Evolutionary conservation across 176 grass and related monocot genomes (phyloP).

Genomic region (Musa itinerans): DNA sequence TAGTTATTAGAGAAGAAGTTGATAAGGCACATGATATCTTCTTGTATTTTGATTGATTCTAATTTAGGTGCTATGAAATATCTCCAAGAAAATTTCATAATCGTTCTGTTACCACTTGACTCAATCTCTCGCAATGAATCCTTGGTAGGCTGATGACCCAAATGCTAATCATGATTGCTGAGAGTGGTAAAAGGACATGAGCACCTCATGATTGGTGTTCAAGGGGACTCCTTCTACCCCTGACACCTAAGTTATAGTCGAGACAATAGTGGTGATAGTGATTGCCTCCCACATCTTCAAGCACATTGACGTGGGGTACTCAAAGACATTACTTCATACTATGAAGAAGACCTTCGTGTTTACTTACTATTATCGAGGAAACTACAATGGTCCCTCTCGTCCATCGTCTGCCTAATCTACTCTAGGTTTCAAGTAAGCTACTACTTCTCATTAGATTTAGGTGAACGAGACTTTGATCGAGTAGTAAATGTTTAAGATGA

Average conservation of each 20-base stretch:
- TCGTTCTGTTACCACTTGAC: not conserved
- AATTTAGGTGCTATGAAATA: too few species aligned
- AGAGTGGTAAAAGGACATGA: slow-evolving; percentile 25
- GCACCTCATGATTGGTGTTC: slow-evolving; percentile 15
- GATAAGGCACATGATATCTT: too few species aligned
- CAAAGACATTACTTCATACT: slow-evolving; percentile 7
- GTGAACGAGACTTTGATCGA: too few species aligned
- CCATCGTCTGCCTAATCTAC: too few species aligned
- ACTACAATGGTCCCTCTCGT: too few species aligned
- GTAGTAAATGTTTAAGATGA: slow-evolving; percentile 25
- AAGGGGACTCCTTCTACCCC: slow-evolving; percentile 19
- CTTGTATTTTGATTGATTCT: not conserved
- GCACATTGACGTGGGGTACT: slow-evolving; percentile 16
- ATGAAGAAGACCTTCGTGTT: slow-evolving; percentile 24
- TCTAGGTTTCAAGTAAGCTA: slow-evolving; percentile 29
- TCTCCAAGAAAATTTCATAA: not conserved
- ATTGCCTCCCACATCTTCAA: slow-evolving; percentile 30
- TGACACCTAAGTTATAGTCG: slow-evolving; percentile 31
- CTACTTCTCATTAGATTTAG: not conserved
- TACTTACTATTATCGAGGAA: slow-evolving; percentile 22
- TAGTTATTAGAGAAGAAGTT: too few species aligned
- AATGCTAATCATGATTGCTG: slow-evolving; percentile 32
- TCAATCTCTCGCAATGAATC: not conserved
- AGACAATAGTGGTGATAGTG: slow-evolving; percentile 30
- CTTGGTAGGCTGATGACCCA: slow-evolving; percentile 21